A percentile compares a stretch with the other conserved stretches of the same genome.
Evolutionary conservation across 2,329 filamentous ascomycete species (phyloP).

Genomic region (Calonectria pseudoreteaudii): DNA sequence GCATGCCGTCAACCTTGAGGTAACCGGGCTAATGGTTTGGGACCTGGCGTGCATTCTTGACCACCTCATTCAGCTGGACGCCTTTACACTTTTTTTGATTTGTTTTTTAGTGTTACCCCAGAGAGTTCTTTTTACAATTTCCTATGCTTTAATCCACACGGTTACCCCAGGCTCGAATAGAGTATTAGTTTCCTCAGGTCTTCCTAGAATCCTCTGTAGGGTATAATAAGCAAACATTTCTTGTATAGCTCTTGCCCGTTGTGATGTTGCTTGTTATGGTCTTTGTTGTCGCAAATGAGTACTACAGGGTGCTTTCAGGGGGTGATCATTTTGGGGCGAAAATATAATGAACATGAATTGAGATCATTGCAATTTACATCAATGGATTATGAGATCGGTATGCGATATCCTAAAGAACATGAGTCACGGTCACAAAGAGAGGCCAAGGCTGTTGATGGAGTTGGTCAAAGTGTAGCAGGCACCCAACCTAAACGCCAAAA

Average conservation of each 20-base stretch:
- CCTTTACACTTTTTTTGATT: slow-evolving; percentile 47
- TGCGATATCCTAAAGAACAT: neutral
- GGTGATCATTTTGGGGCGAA: neutral
- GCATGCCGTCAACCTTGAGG: slow-evolving; percentile 1
- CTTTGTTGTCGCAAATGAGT: neutral
- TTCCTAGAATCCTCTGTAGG: slow-evolving; percentile 36
- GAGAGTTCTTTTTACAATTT: slow-evolving; percentile 49
- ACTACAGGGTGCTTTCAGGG: neutral
- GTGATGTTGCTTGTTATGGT: neutral
- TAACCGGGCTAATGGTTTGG: slow-evolving; percentile 9
- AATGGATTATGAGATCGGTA: neutral
- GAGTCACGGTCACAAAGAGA: neutral
- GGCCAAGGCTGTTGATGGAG: neutral
- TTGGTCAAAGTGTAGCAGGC: neutral
- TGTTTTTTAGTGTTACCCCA: slow-evolving; percentile 52
- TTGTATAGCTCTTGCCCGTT: neutral
- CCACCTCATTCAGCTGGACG: slow-evolving; percentile 29
- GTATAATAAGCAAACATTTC: slow-evolving; percentile 21
- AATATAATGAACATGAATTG: neutral
- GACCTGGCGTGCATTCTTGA: slow-evolving; percentile 21
- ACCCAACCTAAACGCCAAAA: neutral
- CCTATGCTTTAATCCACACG: slow-evolving; percentile 54
- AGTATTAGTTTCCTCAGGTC: slow-evolving; percentile 44
- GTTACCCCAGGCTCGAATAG: slow-evolving; percentile 48
- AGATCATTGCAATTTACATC: neutral